Evolutionary conservation across 495 filamentous ascomycete genomes (phyloP), one percentile per base, ranked within the genome.

Genomic region (Arthonia radiata): DNA sequence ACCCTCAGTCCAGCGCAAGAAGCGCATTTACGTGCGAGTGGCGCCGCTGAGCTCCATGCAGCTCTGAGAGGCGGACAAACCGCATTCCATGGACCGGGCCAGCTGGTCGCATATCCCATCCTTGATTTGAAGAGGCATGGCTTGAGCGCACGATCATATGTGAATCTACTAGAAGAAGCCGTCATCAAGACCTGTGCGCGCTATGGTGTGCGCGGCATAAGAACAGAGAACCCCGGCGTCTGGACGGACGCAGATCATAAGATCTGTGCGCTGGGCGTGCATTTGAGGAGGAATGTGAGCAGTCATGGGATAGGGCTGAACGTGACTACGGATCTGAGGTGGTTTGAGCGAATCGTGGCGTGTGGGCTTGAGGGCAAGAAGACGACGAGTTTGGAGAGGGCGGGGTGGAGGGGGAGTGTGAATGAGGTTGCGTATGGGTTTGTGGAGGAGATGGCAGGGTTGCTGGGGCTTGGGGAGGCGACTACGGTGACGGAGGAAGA

Each of bases 41-140:
- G 56, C 10, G 37, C 35, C 21, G 74, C 78, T 12, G 61, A 67
- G 12, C 59, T 89, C 37, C 43, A 64, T 21, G 56, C 67, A 29
- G 70, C 79, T 4, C 61, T 70, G 5, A 69, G 86, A 24, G 86
- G 86, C 35, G 86, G 86, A 0, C 75, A 86, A 31, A 82, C 75
- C 0, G 94, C 86, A 3, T 97, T 90, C 53, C 86, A 97, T 42
- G 86, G 86, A 0, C 86, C 86, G 0, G 86, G 86, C 0, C 86
- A 97, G 43, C 49, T 83, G 32, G 76, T 92, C 14, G 69, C 78
- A 8, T 97, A 90, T 47, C 77, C 83, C 9, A 65, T 94, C 21
- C 47, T 86, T 13, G 77, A 90, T 40, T 56, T 93, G 11, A 49
- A 52, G n/a, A 38, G 48, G 0, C 54, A 72, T 15, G 49, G 48